These are phyloP conservation scores for Talaromyces liani DNA, from an alignment of 495 filamentous ascomycete genomes.

Conservation along the genomic window DNA sequence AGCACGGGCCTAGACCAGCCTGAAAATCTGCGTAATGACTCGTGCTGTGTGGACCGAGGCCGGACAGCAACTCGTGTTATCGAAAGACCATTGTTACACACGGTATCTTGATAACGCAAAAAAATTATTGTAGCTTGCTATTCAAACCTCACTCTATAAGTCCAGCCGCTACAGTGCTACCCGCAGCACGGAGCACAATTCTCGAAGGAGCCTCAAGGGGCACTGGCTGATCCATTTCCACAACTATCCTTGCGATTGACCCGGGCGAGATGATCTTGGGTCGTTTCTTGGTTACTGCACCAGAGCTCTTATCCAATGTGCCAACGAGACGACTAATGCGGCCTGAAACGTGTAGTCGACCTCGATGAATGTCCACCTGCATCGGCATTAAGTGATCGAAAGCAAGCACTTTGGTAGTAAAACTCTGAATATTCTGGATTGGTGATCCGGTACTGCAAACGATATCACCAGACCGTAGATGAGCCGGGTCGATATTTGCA, in stretches of 20 bases:
- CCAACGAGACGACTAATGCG: constrained; percentile 63
- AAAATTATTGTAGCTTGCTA: not conserved
- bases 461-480: constrained; percentile 79
- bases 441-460: constrained; percentile 63
- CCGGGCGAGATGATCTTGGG: constrained; percentile 74
- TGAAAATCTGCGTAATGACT: not conserved
- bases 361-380: constrained; percentile 80
- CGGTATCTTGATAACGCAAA: not conserved
- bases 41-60: not conserved
- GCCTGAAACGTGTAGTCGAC: constrained; percentile 71
- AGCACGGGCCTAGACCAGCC: not conserved
- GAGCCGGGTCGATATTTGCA: constrained; percentile 73
- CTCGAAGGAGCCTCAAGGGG: constrained; percentile 71
- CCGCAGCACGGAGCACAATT: constrained; percentile 73
- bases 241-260: constrained; percentile 54
- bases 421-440: constrained; percentile 58
- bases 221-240: constrained; percentile 67
- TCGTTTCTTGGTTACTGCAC: constrained; percentile 66
- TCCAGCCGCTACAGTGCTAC: constrained; percentile 80
- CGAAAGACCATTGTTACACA: not conserved
- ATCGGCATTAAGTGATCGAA: constrained; percentile 86
- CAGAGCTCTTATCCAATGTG: constrained; percentile 66
- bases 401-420: constrained; percentile 76
- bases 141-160: constrained; percentile 54
- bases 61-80: not conserved